Evolutionary conservation across 352 stramenopile species (phyloP).

Genomic region (Phytophthora citricola): DNA sequence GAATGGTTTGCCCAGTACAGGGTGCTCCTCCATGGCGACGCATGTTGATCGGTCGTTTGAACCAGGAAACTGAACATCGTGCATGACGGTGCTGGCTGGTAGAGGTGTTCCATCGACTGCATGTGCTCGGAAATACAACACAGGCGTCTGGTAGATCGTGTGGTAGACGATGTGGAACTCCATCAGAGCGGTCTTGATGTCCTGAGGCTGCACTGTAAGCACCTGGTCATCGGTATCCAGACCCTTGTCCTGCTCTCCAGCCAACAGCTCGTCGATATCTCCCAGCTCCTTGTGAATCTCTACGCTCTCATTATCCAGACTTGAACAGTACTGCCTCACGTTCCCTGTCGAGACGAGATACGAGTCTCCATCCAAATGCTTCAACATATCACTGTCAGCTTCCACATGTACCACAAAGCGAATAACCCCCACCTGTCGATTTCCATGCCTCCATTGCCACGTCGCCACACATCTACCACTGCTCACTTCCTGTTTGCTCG

Average conservation of each 20-base stretch:
- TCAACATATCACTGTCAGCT: background rate
- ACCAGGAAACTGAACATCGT: conserved; percentile 43
- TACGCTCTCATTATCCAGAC: background rate
- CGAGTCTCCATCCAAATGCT: conserved; percentile 70
- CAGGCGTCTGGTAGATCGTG: conserved; percentile 73
- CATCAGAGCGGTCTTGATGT: conserved; percentile 45
- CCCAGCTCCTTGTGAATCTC: background rate
- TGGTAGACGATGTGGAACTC: conserved; percentile 89
- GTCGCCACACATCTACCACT: conserved; percentile 15
- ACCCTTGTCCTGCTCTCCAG: conserved; percentile 22
- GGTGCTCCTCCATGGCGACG: conserved; percentile 74
- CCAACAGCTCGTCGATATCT: conserved; percentile 28
- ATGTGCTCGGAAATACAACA: conserved; percentile 70
- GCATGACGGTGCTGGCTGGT: conserved; percentile 20
- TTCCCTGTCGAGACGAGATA: conserved; percentile 75
- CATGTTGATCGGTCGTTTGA: conserved; percentile 41
- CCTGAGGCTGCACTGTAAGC: background rate
- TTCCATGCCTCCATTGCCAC: conserved; percentile 72
- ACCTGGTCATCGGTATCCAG: conserved; percentile 6
- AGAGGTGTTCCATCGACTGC: conserved; percentile 52
- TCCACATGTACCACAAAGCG: too few species aligned
- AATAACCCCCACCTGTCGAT: conserved; percentile 45
- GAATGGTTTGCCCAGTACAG: conserved; percentile 70
- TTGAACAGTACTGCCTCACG: background rate
- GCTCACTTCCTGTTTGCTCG: conserved; percentile 7